Conservation (phyloP, 225 moss, liverwort and hornwort genomes). For the Physcomitrellopsis africana region DNA sequence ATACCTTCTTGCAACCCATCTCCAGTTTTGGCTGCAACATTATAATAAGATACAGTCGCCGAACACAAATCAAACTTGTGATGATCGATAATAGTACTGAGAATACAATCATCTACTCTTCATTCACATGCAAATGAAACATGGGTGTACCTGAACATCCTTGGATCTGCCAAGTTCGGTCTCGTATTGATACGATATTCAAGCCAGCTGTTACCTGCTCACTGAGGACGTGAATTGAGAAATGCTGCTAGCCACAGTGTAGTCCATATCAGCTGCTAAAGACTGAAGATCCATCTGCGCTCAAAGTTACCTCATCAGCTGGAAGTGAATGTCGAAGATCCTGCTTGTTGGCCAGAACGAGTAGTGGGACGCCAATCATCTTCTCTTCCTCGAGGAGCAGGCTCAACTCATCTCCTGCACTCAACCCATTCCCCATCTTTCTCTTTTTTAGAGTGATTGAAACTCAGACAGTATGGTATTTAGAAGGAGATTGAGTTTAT, state of each 20-base stretch:
- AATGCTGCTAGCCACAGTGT: neutral
- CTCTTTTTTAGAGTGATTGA: neutral
- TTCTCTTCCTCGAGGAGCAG: conserved; percentile 60
- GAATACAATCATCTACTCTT: neutral
- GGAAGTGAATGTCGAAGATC: conserved; percentile 40
- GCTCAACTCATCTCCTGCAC: conserved; percentile 50
- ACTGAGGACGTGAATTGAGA: neutral
- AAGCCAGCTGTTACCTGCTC: conserved; percentile 35
- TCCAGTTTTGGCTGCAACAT: conserved; percentile 38
- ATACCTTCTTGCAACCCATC: conserved; percentile 60
- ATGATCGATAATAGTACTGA: too few species aligned
- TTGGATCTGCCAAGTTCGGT: conserved; percentile 60
- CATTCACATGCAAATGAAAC: neutral
- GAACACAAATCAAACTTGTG: neutral
- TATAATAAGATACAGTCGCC: neutral
- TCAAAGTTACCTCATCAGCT: conserved; percentile 39
- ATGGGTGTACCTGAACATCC: conserved; percentile 43
- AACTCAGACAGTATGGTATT: neutral
- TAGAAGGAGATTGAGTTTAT: too few species aligned
- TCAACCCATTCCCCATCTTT: neutral
- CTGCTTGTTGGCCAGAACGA: conserved; percentile 62
- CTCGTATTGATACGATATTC: conserved; percentile 36
- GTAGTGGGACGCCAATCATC: conserved; percentile 47
- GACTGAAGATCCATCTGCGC: neutral
- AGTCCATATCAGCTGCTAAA: neutral